phyloP scores from a whole-genome alignment of 2,329 filamentous ascomycete genomes.

The Fusarium abutilonis region DNA sequence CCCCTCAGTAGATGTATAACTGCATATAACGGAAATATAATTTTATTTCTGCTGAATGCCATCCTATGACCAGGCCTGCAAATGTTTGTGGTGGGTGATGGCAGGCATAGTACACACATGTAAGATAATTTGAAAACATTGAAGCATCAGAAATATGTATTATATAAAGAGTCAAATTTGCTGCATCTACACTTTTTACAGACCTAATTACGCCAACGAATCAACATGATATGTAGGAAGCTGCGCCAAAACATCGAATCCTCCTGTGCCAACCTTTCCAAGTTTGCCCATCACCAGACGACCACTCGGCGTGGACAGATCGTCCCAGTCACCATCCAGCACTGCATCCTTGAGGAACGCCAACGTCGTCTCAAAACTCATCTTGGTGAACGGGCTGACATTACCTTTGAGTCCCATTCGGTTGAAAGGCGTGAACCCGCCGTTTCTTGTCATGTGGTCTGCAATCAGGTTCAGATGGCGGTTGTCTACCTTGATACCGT shows the following conservation, averaged over 20 bases:
- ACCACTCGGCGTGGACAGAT: conserved; percentile 84
- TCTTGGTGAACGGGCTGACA: conserved; percentile 94
- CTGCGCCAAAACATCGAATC: conserved; percentile 84
- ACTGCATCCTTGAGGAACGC: conserved; percentile 93
- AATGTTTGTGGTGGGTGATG: no score
- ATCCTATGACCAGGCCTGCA: no score
- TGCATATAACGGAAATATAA: no score
- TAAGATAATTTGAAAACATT: neutral
- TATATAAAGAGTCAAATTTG: conserved; percentile 26
- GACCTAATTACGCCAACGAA: conserved; percentile 44
- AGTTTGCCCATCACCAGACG: conserved; percentile 88
- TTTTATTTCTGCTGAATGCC: no score
- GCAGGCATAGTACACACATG: neutral
- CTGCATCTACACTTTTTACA: conserved; percentile 35
- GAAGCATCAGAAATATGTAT: conserved; percentile 4
- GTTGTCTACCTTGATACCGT: conserved; percentile 92
- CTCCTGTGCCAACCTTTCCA: conserved; percentile 86
- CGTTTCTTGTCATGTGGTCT: conserved; percentile 96
- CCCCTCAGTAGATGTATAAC: no score
- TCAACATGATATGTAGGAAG: conserved; percentile 62
- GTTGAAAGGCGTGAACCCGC: conserved; percentile 90
- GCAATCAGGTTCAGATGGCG: conserved; percentile 95
- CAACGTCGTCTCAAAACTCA: conserved; percentile 98
- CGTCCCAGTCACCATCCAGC: conserved; percentile 88
- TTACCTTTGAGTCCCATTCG: conserved; percentile 87